Evolutionary conservation across 1,284 basidiomycete species (phyloP), one percentile per base, ranked within the genome.

Genomic region (Filobasidium uniguttulatum): DNA sequence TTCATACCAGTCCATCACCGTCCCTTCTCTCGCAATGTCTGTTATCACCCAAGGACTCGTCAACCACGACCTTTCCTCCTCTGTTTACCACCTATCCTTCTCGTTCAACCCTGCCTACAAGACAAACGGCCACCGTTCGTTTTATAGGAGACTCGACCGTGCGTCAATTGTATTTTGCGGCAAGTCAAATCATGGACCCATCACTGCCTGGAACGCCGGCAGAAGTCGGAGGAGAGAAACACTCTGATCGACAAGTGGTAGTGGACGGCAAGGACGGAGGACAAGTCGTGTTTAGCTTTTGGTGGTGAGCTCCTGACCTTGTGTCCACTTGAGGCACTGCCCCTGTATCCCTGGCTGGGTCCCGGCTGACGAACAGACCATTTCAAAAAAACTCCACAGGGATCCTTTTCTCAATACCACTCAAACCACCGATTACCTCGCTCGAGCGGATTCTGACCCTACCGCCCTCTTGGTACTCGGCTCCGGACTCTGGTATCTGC

Each of bases 81-180:
- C 44, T 25, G n/a, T n/a, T 44, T n/a, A n/a, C 41, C 41, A 9
- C 28, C 30, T 5, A 20, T 8, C 17, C 46, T 14, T 40, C 46
- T 44, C 29, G 41, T 46, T 48, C 41, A 31, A 23, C 35, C 28
- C 34, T 30, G 17, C 35, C 28, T 28, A 46, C 31, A 19, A 30
- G 38, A 20, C 50, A 57, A 45, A 47, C 50, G 54, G 36, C 61
- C 67, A 62, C 58, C 9, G 72, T 85, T 23, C 69, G 84, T 44
- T 91, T 91, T 63, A 72, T 85, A 35, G 87, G 87, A n/a, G 87
- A 91, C 67, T 88, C 85, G 19, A 77, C 83, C 38, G 81, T 84
- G 12, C 75, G 87, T 38, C 76, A 78, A 50, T 71, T 90, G 10
- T 91, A 81, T 71, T 89, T 83, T 66, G 77, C 83, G 44, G 73